Base-by-base conservation (phyloP, 2,329 filamentous ascomycete species). In the Verticillium longisporum region DNA sequence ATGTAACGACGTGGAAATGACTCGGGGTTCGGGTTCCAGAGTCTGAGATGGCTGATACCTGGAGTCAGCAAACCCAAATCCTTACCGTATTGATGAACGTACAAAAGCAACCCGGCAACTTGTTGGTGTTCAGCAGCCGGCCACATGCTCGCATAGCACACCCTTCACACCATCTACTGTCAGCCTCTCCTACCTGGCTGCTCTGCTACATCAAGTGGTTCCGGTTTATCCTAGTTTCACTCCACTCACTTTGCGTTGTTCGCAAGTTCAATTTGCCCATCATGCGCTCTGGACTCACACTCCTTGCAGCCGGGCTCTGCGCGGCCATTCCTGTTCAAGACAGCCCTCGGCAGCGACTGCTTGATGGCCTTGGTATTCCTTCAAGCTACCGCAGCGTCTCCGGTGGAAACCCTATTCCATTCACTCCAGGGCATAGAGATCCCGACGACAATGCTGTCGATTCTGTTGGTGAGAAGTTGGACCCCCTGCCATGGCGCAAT, bases 401-500 rank as follows among this genome's bases (percentile, higher is more conserved):
- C 59, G 64, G 69, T 37, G 57, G 55, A 36, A 36, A 36, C 7
- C 32, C 18, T 21, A 31, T 56, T 13, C 55, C 55, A 4, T 56
- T 56, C 55, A 84, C 78, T 10, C 86, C 85, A 0, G 83, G 76
- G 5, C 76, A 84, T 68, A 78, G 76, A 57, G 87, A 90, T 66
- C 84, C 85, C 0, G 81, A 85, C 63, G 88, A 90, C 71, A 76
- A 76, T 61, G 83, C 85, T 50, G 73, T 89, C 53, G 88, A 91
- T 70, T 72, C 85, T 5, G 70, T 87, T 54, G 83, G 81, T 9
- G 77, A 86, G 2, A 75, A 80, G 10, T 75, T 89, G 14, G 81
- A 89, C 64, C 88, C 88, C 32, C 73, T 87, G 60, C 88, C 88
- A 1, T 87, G 78, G 71, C 79, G 85, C 37, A 87, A 87, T 68